Evolutionary conservation across 2,329 filamentous ascomycete genomes (phyloP), one percentile per base, ranked within the genome.

Genomic region (Diaporthe ilicicola): DNA sequence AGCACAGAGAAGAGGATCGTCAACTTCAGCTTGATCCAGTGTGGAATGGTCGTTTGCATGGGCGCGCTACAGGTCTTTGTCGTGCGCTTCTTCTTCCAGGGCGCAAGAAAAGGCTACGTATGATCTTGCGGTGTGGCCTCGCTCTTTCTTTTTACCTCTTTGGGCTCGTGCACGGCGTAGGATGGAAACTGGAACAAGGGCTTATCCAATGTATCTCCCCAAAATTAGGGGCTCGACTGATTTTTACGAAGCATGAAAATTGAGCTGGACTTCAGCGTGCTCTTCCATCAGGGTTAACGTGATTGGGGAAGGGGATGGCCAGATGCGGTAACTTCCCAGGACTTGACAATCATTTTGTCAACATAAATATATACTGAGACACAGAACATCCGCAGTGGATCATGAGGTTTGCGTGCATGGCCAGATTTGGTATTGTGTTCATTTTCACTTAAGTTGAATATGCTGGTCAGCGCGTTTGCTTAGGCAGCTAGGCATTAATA

Each of bases 11-110:
- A 90, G 81, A 89, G 96, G 74, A 99, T 99, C 78, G 94, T 98
- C 85, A 98, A 98, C 84, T 97, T 99, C 82, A 97, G 94, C 81
- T 86, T 99, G 79, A 92, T 98, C 77, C 96, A 99, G 86, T 93
- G 93, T 75, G 88, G 89, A 74, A 91, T 99, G 85, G 97, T 99
- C 85, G 86, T 98, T 74, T 93, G 91, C 72, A 99, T 99, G 97
- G 96, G 95, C 54, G 95, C 90, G 56, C 84, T 99, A 80, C 97
- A 99, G 85, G 96, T 99, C 64, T 98, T 98, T 82, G 91, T 99
- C 76, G 96, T 99, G 77, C 87, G 94, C 75, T 98, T 98, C 91
- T 99, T 99, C 86, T 99, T 99, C 90, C 95, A 98, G 87, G 90
- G 90, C 70, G 90, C 90, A 66, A 85, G 90, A 76, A 92, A 92